These are phyloP conservation scores for Vitis cinerea DNA, from an alignment of 164 flowering plant genomes.

Conservation along the genomic window DNA sequence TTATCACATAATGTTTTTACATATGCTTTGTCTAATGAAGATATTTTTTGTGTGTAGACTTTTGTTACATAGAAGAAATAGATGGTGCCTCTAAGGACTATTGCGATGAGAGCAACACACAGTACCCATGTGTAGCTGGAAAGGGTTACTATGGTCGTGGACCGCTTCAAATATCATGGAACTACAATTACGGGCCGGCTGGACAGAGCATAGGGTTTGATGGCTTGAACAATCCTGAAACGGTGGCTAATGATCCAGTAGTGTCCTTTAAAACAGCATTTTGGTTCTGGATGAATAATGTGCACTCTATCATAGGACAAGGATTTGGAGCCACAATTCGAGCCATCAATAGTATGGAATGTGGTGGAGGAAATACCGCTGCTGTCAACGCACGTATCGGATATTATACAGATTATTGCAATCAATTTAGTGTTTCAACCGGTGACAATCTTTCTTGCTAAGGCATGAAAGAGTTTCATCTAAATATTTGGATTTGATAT, in stretches of 20 bases:
- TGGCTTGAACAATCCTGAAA: slow-evolving; percentile 12
- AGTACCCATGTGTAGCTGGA: slow-evolving; percentile 7
- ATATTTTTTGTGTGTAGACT: slow-evolving; percentile 11
- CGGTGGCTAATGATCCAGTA: slow-evolving; percentile 7
- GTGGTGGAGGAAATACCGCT: not conserved
- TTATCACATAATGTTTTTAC: too few relatives aligned
- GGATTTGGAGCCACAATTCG: slow-evolving; percentile 11
- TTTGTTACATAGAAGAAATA: slow-evolving; percentile 44
- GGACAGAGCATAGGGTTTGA: slow-evolving; percentile 17
- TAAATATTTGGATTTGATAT: too few relatives aligned
- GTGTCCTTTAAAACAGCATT: slow-evolving; percentile 10
- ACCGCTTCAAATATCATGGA: slow-evolving; percentile 23
- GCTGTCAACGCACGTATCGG: slow-evolving; percentile 2
- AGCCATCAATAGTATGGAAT: slow-evolving; percentile 11
- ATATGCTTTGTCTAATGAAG: not conserved
- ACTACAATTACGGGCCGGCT: slow-evolving; percentile 26
- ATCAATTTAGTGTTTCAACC: slow-evolving; percentile 3
- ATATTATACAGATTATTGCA: slow-evolving; percentile 5
- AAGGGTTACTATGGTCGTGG: slow-evolving; percentile 20
- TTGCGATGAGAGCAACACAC: slow-evolving; percentile 6
- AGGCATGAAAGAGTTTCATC: too few relatives aligned
- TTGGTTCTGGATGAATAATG: slow-evolving; percentile 18
- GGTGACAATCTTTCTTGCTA: slow-evolving; percentile 6
- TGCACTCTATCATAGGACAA: slow-evolving; percentile 8
- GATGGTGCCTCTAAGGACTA: slow-evolving; percentile 18